A percentile compares a stretch with the other conserved stretches of the same genome.
These are phyloP conservation scores for Pseudogymnoascus sp. DNA, from an alignment of 2,329 filamentous ascomycete species.

Conservation along the genomic window DNA sequence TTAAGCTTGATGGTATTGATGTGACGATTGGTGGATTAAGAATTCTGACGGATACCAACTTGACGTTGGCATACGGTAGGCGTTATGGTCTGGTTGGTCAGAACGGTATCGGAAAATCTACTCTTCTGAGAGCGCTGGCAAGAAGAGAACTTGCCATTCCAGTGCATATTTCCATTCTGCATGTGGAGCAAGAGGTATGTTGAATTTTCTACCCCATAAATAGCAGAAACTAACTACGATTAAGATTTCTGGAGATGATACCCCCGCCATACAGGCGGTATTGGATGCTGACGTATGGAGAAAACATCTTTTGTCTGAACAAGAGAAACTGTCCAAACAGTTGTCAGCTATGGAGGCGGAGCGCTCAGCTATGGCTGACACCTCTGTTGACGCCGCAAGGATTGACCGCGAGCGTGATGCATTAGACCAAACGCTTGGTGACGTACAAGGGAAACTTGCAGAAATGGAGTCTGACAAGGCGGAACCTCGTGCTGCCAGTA, in stretches of 20 bases:
- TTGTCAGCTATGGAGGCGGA: constrained; percentile 72
- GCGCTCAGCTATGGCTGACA: constrained; percentile 76
- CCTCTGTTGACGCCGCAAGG: constrained; percentile 77
- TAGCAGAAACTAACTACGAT: constrained; percentile 18
- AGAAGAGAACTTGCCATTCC: constrained; percentile 91
- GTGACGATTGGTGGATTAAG: constrained; percentile 83
- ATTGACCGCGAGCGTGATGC: constrained; percentile 84
- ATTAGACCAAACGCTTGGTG: constrained; percentile 81
- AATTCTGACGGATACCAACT: constrained; percentile 82
- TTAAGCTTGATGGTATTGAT: constrained; percentile 95
- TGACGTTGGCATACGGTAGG: constrained; percentile 86
- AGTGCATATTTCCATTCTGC: constrained; percentile 95
- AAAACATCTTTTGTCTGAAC: constrained; percentile 85
- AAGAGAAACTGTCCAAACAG: constrained; percentile 73
- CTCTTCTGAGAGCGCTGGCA: constrained; percentile 84
- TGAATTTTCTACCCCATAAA: background rate
- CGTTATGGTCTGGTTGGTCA: constrained; percentile 96
- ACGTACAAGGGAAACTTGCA: constrained; percentile 83
- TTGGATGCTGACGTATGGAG: constrained; percentile 97
- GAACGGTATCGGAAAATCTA: constrained; percentile 98
- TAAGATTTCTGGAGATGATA: constrained; percentile 90
- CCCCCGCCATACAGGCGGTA: constrained; percentile 87
- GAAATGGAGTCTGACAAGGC: constrained; percentile 99
- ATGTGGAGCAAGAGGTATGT: constrained; percentile 91
- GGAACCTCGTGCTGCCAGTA: constrained; percentile 89